phyloP scores from a whole-genome alignment of 352 stramenopile genomes.

The Pythium angustatum region DNA sequence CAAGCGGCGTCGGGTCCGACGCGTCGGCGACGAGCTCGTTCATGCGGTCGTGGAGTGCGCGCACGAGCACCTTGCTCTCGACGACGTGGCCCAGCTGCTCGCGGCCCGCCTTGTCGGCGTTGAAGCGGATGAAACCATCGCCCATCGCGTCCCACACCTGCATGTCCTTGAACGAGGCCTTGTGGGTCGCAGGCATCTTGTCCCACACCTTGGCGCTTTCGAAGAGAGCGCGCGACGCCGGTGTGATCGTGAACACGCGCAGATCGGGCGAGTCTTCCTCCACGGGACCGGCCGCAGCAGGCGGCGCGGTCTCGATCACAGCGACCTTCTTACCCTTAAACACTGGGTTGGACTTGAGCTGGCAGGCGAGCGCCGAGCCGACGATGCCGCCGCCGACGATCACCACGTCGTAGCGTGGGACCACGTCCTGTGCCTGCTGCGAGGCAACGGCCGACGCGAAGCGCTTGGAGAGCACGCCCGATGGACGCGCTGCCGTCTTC shows the following conservation, averaged over 20 bases:
- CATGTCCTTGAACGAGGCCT: slow-evolving; percentile 85
- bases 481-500: slow-evolving; percentile 4
- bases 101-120: slow-evolving; percentile 62
- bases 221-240: slow-evolving; percentile 77
- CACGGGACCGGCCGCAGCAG: slow-evolving; percentile 41
- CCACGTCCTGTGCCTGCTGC: slow-evolving; percentile 19
- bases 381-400: slow-evolving; percentile 86
- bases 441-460: slow-evolving; percentile 24
- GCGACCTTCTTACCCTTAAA: slow-evolving; percentile 82
- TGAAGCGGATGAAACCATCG: slow-evolving; percentile 87
- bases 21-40: slow-evolving; percentile 52
- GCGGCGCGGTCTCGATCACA: slow-evolving; percentile 63
- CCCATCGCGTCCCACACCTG: slow-evolving; percentile 91
- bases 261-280: slow-evolving; percentile 78
- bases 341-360: slow-evolving; percentile 73
- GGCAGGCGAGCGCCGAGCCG: slow-evolving; percentile 75
- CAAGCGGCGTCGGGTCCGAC: slow-evolving; percentile 55
- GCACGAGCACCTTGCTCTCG: slow-evolving; percentile 88
- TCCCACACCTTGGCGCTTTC: slow-evolving; percentile 77
- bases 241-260: slow-evolving; percentile 91
- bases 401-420: slow-evolving; percentile 75
- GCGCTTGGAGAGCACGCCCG: slow-evolving; percentile 23
- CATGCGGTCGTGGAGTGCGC: slow-evolving; percentile 86
- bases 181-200: slow-evolving; percentile 57
- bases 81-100: slow-evolving; percentile 80